Conservation (phyloP, 129 eudicot species). For the Centella asiatica region DNA sequence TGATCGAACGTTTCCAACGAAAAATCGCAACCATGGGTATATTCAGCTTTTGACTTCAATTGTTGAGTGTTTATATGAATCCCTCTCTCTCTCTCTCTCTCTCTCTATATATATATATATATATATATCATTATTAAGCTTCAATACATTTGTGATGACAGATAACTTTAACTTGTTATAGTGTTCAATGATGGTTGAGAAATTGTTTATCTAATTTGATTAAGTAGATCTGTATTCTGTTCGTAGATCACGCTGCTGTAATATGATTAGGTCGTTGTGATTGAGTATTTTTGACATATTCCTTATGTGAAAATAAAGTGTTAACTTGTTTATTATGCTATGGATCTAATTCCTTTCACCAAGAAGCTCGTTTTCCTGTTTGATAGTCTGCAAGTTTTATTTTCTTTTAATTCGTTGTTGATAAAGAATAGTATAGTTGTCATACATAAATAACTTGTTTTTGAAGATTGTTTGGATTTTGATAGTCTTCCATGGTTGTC, state of each 20-base stretch:
- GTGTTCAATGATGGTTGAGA: too few species aligned
- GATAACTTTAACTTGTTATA: too few species aligned
- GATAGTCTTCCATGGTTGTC: neutral
- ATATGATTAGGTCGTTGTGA: neutral
- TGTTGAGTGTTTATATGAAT: neutral
- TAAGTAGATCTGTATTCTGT: neutral
- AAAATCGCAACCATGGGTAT: constrained; percentile 67
- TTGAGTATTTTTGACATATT: too few species aligned
- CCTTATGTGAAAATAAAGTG: constrained; percentile 1
- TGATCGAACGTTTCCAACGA: constrained; percentile 37
- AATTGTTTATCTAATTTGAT: too few species aligned
- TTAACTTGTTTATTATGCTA: neutral
- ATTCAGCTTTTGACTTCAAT: neutral
- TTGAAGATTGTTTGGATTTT: neutral
- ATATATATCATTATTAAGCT: too few species aligned
- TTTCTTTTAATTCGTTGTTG: too few species aligned
- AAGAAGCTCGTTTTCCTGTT: neutral
- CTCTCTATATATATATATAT: neutral
- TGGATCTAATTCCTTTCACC: neutral
- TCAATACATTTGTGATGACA: too few species aligned
- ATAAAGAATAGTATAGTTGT: neutral
- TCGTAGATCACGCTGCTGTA: neutral
- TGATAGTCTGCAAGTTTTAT: too few species aligned
- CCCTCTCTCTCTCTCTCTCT: neutral
- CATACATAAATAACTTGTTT: neutral